phyloP scores from a whole-genome alignment of 2,329 filamentous ascomycete genomes.

The Fusarium sp. region DNA sequence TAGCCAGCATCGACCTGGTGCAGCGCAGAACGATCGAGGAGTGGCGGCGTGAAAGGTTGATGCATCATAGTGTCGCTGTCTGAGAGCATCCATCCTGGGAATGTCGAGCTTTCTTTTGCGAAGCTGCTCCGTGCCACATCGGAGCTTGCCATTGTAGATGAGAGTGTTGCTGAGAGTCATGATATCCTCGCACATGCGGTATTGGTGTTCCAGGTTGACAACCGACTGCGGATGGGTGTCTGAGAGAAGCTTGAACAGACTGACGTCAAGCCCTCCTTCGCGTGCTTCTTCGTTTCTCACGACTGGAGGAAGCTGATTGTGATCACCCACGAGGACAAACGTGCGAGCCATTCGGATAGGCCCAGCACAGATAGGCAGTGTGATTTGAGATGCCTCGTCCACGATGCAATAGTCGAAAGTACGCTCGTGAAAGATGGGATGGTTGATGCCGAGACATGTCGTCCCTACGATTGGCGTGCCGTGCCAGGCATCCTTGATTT shows the following conservation, averaged over 20 bases:
- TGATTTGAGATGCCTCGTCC: constrained; percentile 97
- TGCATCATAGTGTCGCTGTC: constrained; percentile 67
- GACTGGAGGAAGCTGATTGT: constrained; percentile 93
- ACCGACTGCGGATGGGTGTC: constrained; percentile 89
- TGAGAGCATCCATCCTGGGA: constrained; percentile 71
- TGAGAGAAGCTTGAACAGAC: constrained; percentile 92
- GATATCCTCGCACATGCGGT: constrained; percentile 97
- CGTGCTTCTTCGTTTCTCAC: constrained; percentile 92
- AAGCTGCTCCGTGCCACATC: constrained; percentile 85
- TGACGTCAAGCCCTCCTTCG: constrained; percentile 88
- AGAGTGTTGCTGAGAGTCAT: constrained; percentile 94
- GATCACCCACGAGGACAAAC: constrained; percentile 95
- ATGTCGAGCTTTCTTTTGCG: constrained; percentile 75
- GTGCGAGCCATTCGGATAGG: constrained; percentile 92
- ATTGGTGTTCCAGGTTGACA: constrained; percentile 93
- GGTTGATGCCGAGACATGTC: constrained; percentile 92
- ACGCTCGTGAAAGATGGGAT: constrained; percentile 86
- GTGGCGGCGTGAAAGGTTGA: constrained; percentile 54
- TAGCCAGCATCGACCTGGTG: constrained; percentile 76
- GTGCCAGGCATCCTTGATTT: constrained; percentile 86
- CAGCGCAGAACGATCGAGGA: constrained; percentile 66
- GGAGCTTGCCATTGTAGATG: constrained; percentile 90
- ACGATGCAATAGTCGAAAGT: constrained; percentile 98
- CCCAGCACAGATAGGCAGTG: constrained; percentile 90
- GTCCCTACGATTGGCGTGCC: constrained; percentile 91